These are phyloP conservation scores for Stentor coeruleus DNA, from an alignment of 73 alveolate genomes.

Conservation along the genomic window DNA sequence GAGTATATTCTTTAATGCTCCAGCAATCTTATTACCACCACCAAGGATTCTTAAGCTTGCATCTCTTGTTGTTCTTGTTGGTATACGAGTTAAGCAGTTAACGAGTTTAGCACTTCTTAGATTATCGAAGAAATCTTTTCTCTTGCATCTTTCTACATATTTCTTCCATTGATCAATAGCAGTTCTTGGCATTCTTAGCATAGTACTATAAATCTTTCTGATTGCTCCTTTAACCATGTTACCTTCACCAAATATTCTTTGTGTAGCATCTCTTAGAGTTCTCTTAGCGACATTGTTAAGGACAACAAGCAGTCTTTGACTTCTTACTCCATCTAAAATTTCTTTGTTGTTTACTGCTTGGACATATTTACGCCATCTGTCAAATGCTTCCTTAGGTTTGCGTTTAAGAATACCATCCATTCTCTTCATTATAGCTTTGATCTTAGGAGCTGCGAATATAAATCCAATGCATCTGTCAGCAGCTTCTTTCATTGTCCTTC, in stretches of 20 bases:
- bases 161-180: background rate
- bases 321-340: background rate
- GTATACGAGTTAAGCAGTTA: background rate
- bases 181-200: conserved; percentile 7
- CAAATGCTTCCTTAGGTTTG: conserved; percentile 26
- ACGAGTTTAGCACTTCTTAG: conserved; percentile 11
- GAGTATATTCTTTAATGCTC: background rate
- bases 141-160: background rate
- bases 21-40: conserved; percentile 11
- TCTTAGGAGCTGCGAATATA: background rate
- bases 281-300: background rate
- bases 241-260: conserved; percentile 20
- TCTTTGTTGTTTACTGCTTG: conserved; percentile 4
- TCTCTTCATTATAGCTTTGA: background rate
- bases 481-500: conserved; percentile 10
- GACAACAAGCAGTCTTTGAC: background rate
- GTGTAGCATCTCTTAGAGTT: background rate
- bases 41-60: background rate
- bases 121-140: background rate
- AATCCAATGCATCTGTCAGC: background rate
- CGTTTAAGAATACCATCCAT: background rate
- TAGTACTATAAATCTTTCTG: background rate
- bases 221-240: background rate
- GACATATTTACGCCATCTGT: background rate
- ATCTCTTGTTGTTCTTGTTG: conserved; percentile 3